phyloP scores from a whole-genome alignment of 495 filamentous ascomycete species.

The Neurospora africana region DNA sequence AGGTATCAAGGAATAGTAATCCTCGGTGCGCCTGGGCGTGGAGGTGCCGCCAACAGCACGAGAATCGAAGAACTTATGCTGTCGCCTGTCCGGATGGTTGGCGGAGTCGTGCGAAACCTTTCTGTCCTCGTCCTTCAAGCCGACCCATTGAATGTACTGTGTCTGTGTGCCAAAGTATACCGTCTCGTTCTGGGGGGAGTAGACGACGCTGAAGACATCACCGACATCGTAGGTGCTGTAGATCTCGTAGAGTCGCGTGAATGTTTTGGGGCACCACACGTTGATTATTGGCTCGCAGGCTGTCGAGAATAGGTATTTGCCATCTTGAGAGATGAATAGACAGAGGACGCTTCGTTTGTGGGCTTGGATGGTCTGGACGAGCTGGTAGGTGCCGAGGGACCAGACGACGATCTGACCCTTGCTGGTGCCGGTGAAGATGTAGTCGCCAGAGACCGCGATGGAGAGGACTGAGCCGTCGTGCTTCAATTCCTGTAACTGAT shows the following conservation, averaged over 20 bases:
- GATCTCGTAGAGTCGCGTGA: conserved; percentile 64
- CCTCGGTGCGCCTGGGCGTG: conserved; percentile 53
- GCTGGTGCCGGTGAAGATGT: conserved; percentile 82
- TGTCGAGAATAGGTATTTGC: conserved; percentile 74
- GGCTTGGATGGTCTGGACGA: conserved; percentile 62
- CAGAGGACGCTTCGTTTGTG: conserved; percentile 86
- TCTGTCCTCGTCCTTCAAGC: conserved; percentile 35
- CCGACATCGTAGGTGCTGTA: conserved; percentile 92
- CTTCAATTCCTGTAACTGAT: conserved; percentile 56
- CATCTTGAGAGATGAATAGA: conserved; percentile 66
- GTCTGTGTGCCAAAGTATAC: conserved; percentile 92
- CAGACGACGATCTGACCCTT: conserved; percentile 86
- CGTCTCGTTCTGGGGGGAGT: conserved; percentile 65
- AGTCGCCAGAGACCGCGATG: conserved; percentile 50
- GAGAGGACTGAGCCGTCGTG: conserved; percentile 65
- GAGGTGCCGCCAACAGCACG: conserved; percentile 68
- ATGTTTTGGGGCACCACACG: conserved; percentile 45
- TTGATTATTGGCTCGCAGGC: conserved; percentile 91
- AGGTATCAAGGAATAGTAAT: conserved; percentile 35
- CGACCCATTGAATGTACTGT: conserved; percentile 70
- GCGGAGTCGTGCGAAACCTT: conserved; percentile 50
- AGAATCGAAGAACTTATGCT: conserved; percentile 92
- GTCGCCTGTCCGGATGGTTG: conserved; percentile 68
- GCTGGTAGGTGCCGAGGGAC: conserved; percentile 78
- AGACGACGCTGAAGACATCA: conserved; percentile 87